Percentiles rank a stretch among this genome's conserved stretches.
These are phyloP conservation scores for Komagataella populi DNA, from an alignment of 805 yeast genomes.

Conservation along the genomic window DNA sequence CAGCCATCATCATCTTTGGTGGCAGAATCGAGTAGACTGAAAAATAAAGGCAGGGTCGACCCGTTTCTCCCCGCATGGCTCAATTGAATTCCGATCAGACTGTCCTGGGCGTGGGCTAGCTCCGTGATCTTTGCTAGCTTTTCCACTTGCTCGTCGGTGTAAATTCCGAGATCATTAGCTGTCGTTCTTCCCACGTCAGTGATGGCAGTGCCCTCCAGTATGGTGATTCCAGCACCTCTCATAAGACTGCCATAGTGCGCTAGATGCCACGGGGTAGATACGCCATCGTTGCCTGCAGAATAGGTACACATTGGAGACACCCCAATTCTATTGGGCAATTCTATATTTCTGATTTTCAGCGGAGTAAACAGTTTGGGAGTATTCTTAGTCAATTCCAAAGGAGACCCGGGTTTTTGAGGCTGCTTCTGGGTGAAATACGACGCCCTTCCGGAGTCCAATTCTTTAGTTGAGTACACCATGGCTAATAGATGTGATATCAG, in stretches of 20 bases:
- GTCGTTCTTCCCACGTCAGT: constrained; percentile 9
- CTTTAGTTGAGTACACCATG: not conserved
- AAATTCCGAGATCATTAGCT: constrained; percentile 26
- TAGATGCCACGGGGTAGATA: constrained; percentile 30
- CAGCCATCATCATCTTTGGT: constrained; percentile 24
- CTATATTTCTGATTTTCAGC: constrained; percentile 11
- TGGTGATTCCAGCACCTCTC: constrained; percentile 34
- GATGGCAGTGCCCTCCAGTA: constrained; percentile 26
- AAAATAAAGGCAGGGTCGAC: not conserved
- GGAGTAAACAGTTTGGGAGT: constrained; percentile 17
- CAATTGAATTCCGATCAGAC: constrained; percentile 36
- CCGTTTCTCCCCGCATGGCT: constrained; percentile 41
- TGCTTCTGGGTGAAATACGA: not conserved
- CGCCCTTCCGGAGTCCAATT: not conserved
- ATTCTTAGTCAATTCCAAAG: not conserved
- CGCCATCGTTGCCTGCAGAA: constrained; percentile 23
- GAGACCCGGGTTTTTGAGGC: not conserved
- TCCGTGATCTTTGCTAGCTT: constrained; percentile 26
- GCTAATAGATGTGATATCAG: not conserved
- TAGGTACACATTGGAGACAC: constrained; percentile 33
- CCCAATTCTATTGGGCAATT: constrained; percentile 18
- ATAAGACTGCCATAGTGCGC: constrained; percentile 32
- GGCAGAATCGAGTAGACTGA: constrained; percentile 5
- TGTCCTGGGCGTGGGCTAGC: constrained; percentile 29
- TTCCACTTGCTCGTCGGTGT: constrained; percentile 33